Evolutionary conservation across 192 early-diverging fungal species (phyloP), one percentile per base, ranked within the genome.

Genomic region (Hyaloraphidium curvatum): DNA sequence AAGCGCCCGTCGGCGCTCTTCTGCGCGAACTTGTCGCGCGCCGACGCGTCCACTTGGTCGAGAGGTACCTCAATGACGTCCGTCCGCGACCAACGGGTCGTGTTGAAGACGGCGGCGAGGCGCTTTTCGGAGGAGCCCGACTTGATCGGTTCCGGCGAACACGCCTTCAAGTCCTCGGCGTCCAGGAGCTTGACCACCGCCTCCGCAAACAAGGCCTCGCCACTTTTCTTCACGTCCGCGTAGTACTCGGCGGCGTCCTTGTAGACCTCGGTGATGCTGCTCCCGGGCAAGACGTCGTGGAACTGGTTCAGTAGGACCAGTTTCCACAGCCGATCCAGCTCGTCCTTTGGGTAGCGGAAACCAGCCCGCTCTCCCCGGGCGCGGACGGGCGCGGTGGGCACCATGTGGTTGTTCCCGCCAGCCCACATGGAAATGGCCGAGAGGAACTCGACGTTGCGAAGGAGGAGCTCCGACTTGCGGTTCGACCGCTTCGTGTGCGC

Each of bases 201-300:
- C 11, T 37, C 35, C 35, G 11, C 17, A 37, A 13, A 37, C 35
- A 31, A 21, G 23, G 2, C n/a, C 2, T 2, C 17, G 31, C 54
- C 54, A 14, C 19, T 50, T 17, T 55, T 16, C 21, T 51, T 52
- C 11, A 78, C 57, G 50, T 74, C 71, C 22, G 60, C 39, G 52
- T 78, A 78, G 67, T 84, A 72, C 53, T 62, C 60, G 27, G 72
- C 67, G 13, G 83, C 88, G 65, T 98, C 95, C 17, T 76, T 65
- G 62, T 92, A 94, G 22, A 92, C 95, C 63, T 87, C 64, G 29
- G 79, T 85, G 58, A 98, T 97, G 14, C 79, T 70, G 2, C 84
- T 83, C 0, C 95, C 95, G 0, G 95, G 90, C 37, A 98, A 69
- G 2, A 96, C 86, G 66, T 97, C 92, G 58, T 98, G 95, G 62